A percentile compares a stretch with the other conserved stretches of the same genome.
Conservation (phyloP, 345 rosid species). For the Gynandropsis gynandra region DNA sequence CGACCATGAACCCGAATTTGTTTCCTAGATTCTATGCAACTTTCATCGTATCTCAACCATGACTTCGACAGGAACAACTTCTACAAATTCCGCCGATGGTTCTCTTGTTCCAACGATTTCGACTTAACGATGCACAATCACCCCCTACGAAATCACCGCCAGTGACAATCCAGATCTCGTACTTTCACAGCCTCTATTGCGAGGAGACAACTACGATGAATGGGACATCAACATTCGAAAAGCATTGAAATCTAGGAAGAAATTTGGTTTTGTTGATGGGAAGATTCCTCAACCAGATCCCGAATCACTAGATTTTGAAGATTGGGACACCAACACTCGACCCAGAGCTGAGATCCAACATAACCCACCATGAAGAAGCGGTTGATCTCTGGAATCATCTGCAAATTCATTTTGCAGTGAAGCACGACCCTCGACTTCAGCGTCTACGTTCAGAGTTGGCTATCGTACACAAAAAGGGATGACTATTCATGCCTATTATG, state of each 20-base stretch:
- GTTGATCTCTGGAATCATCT: background rate
- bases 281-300: background rate
- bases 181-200: background rate
- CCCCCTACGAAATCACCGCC: background rate
- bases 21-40: too few relatives aligned
- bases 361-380: background rate
- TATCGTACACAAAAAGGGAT: background rate
- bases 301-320: background rate
- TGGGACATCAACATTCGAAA: too few relatives aligned
- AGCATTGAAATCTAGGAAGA: background rate
- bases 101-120: too few relatives aligned
- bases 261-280: background rate
- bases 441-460: background rate
- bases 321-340: background rate
- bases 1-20: too few relatives aligned
- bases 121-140: too few relatives aligned
- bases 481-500: background rate
- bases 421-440: too few relatives aligned
- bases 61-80: too few relatives aligned
- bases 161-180: background rate
- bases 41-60: too few relatives aligned
- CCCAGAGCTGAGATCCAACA: background rate
- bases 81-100: too few relatives aligned
- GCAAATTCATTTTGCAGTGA: background rate
- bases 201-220: background rate